phyloP scores from a whole-genome alignment of 2,329 filamentous ascomycete genomes.

The Epichloe coenophiala region DNA sequence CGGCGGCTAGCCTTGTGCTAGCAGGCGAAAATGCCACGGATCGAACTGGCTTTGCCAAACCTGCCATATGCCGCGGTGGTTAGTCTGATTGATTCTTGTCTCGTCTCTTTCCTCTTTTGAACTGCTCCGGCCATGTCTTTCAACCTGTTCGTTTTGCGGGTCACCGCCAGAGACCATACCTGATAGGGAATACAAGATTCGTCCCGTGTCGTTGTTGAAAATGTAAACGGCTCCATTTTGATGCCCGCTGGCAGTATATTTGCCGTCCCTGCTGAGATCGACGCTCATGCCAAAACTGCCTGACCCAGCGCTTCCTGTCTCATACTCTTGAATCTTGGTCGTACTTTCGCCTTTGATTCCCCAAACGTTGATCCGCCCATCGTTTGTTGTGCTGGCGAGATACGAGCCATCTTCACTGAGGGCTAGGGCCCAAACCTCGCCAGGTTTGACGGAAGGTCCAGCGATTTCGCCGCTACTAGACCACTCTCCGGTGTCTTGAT shows the following conservation, averaged over 20 bases:
- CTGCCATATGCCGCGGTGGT: slow-evolving; percentile 24
- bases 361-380: slow-evolving; percentile 85
- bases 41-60: slow-evolving; percentile 76
- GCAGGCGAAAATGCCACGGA: slow-evolving; percentile 79
- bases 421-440: slow-evolving; percentile 77
- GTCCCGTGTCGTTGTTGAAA: slow-evolving; percentile 83
- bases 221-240: slow-evolving; percentile 87
- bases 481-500: slow-evolving; percentile 44
- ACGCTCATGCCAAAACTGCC: slow-evolving; percentile 85
- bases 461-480: slow-evolving; percentile 26
- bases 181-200: slow-evolving; percentile 73
- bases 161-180: slow-evolving; percentile 30
- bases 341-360: slow-evolving; percentile 44
- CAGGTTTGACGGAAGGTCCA: slow-evolving; percentile 37
- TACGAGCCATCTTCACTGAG: slow-evolving; percentile 74
- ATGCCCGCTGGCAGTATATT: slow-evolving; percentile 81
- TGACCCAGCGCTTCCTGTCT: slow-evolving; percentile 56
- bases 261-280: slow-evolving; percentile 66
- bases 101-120: neutral
- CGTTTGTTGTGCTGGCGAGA: slow-evolving; percentile 75
- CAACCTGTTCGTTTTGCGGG: neutral
- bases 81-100: neutral
- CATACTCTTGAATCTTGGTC: slow-evolving; percentile 65
- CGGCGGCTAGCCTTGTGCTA: slow-evolving; percentile 72
- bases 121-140: neutral